Evolutionary conservation across 352 stramenopile species (phyloP), one percentile per base, ranked within the genome.

Genomic region (Pythium volutum): DNA sequence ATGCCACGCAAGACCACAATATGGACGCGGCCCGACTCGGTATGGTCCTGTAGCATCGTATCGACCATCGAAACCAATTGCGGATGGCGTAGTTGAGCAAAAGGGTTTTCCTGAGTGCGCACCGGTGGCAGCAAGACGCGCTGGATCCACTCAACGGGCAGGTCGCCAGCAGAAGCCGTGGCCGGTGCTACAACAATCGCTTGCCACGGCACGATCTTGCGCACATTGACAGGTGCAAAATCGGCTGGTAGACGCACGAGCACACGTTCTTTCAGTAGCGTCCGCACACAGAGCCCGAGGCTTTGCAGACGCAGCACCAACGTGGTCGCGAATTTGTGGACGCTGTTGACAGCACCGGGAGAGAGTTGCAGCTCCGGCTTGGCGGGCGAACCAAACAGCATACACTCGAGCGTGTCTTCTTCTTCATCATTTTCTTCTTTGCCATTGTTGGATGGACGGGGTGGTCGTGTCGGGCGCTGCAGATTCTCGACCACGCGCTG

Each of bases 1-100:
- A 92, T 86, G 12, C 83, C 83, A 48, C 83, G 70, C 38, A 92
- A 55, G 36, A 92, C 81, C 43, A 90, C 67, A 8, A 89, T 79
- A 9, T 79, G 56, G 3, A 70, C 59, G n/a, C 50, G 59, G 18
- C 56, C 57, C 0, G 58, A 49, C 33, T 47, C 45, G 15, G 31
- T 20, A 23, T 69, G 73, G 10, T 70, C 47, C 25, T 46, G 38
- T 18, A 91, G 20, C 58, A 87, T 73, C 6, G 64, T 56, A 16
- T 79, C 64, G 2, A 88, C 70, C 54, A 83, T 27, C 15, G 57
- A 31, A 0, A 71, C 39, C 2, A 88, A 52, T 1, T 56, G 42
- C 15, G 77, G 76, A 43, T 84, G 70, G 5, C 47, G 67, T 3
- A 87, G 48, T 7, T 31, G 20, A 23, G n/a, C n/a, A 2, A 59